These are phyloP conservation scores for Euphorbia schlechtendalii DNA, from an alignment of 441 rosid genomes.

Conservation along the genomic window DNA sequence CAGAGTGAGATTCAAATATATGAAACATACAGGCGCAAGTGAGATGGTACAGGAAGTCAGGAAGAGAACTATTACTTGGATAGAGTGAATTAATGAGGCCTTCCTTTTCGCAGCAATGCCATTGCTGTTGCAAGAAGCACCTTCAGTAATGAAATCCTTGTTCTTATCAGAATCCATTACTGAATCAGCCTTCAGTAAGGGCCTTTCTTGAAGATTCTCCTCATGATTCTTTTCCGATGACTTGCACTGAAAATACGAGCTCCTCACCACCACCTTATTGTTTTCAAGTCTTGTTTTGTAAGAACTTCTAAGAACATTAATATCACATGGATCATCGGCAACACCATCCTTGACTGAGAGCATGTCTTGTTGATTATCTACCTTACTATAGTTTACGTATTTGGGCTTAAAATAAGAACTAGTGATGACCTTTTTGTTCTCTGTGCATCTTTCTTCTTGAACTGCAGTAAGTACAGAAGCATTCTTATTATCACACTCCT, in stretches of 20 bases:
- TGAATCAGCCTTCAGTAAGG: constrained; percentile 21
- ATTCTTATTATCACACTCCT: constrained; percentile 32
- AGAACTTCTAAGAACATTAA: constrained; percentile 19
- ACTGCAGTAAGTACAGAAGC: constrained; percentile 17
- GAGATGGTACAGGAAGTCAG: neutral
- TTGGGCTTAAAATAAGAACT: constrained; percentile 28
- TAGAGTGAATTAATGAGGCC: constrained; percentile 25
- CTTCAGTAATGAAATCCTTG: constrained; percentile 23
- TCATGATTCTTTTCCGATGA: constrained; percentile 22
- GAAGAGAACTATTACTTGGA: constrained; percentile 33
- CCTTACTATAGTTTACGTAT: constrained; percentile 25
- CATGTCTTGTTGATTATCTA: constrained; percentile 29
- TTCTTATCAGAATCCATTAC: constrained; percentile 13
- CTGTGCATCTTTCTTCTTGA: constrained; percentile 30
- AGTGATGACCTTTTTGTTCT: constrained; percentile 24
- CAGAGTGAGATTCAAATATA: constrained; percentile 9
- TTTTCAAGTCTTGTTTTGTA: constrained; percentile 23
- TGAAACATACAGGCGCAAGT: neutral
- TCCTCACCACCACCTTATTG: constrained; percentile 29
- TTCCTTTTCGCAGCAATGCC: constrained; percentile 51
- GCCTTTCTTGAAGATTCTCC: constrained; percentile 28
- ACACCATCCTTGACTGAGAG: constrained; percentile 20
- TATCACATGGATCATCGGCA: constrained; percentile 22
- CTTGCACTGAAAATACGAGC: constrained; percentile 39
- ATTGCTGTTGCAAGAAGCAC: constrained; percentile 19